Conservation (phyloP, 2,329 filamentous ascomycete genomes). For the Talaromyces sp. region DNA sequence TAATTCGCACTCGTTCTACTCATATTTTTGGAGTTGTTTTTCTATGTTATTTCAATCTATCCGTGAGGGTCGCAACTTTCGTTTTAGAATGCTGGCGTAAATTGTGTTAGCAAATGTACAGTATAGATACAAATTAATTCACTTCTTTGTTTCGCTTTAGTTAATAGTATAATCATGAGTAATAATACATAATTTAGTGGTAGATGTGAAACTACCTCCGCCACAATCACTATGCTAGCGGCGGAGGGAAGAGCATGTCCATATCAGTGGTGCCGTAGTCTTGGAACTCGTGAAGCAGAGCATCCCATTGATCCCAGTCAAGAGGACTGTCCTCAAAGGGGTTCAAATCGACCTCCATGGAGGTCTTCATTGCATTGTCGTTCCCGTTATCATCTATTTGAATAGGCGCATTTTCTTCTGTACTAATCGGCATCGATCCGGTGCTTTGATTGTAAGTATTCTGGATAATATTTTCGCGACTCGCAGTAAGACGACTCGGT, state of each 20-base stretch:
- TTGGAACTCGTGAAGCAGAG: conserved; percentile 27
- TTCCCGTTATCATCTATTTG: neutral
- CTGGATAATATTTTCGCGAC: neutral
- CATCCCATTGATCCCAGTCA: conserved; percentile 28
- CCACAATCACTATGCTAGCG: neutral
- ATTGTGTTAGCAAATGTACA: neutral
- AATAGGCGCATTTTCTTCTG: neutral
- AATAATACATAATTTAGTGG: neutral
- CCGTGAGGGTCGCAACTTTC: no score
- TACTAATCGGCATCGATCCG: neutral
- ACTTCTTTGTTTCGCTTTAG: neutral
- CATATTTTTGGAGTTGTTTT: neutral
- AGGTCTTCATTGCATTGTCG: neutral
- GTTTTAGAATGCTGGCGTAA: no score
- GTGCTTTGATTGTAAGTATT: neutral
- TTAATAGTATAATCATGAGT: neutral
- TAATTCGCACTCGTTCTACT: neutral
- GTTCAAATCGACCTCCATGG: neutral
- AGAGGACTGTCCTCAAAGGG: conserved; percentile 20
- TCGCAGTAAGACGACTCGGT: neutral
- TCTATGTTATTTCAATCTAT: no score
- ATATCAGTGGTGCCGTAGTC: conserved; percentile 1
- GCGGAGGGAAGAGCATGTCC: conserved; percentile 1
- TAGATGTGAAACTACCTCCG: no score
- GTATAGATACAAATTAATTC: neutral